Conservation (phyloP, 192 early-diverging fungal species). For the Gamsiella multidivaricata region DNA sequence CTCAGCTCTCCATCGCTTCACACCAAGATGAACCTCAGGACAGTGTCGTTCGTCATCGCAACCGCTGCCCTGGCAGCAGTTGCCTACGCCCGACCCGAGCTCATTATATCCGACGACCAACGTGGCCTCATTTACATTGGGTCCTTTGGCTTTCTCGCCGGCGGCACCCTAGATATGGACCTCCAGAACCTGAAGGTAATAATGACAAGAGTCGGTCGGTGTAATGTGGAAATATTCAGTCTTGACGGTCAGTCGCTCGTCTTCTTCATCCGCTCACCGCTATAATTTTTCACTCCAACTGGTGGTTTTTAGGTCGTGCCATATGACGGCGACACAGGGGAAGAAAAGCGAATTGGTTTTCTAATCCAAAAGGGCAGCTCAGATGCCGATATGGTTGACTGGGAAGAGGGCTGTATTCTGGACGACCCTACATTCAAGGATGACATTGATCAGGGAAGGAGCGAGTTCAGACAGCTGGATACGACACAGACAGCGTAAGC, state of each 20-base stretch:
- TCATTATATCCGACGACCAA: conserved; percentile 51
- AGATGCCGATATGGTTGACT: conserved; percentile 28
- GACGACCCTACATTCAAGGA: conserved; percentile 55
- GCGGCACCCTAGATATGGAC: conserved; percentile 53
- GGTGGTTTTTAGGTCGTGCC: conserved; percentile 20
- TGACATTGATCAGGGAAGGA: conserved; percentile 50
- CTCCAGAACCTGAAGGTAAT: conserved; percentile 53
- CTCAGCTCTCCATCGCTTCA: neutral
- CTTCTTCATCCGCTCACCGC: neutral
- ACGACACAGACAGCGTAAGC: conserved; percentile 10
- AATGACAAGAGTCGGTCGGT: neutral
- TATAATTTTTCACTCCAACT: neutral
- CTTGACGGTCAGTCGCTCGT: neutral
- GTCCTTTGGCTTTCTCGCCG: conserved; percentile 61
- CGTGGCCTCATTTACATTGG: conserved; percentile 52
- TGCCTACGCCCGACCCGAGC: conserved; percentile 36
- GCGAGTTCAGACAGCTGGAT: conserved; percentile 31
- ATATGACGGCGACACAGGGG: conserved; percentile 15
- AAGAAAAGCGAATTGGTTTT: conserved; percentile 35
- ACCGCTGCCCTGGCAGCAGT: conserved; percentile 15
- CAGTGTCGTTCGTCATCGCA: conserved; percentile 14
- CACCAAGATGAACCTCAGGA: conserved; percentile 35
- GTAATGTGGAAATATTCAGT: neutral
- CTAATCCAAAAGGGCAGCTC: conserved; percentile 26
- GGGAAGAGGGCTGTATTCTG: conserved; percentile 54